A percentile compares a stretch with the other conserved stretches of the same genome.
phyloP scores from a whole-genome alignment of 768 basidiomycete species.

The Pluteus cervinus region DNA sequence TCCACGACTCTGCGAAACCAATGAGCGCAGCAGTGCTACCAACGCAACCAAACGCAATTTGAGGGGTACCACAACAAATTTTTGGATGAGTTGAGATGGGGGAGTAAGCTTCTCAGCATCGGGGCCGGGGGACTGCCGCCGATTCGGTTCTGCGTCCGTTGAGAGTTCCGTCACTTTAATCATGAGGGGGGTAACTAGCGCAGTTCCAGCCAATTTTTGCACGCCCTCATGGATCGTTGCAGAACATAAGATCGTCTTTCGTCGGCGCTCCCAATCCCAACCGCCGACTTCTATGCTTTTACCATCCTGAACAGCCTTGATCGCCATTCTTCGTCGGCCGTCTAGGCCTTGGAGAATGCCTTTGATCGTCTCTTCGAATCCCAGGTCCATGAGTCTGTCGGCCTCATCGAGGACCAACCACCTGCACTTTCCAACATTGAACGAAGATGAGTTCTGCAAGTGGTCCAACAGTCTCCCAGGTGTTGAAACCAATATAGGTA shows the following conservation, averaged over 20 bases:
- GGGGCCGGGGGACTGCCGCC: slow-evolving; percentile 13
- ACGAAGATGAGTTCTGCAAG: slow-evolving; percentile 89
- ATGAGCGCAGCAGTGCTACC: slow-evolving; percentile 74
- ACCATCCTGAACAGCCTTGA: slow-evolving; percentile 60
- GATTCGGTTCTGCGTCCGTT: slow-evolving; percentile 9
- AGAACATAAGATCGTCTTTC: slow-evolving; percentile 90
- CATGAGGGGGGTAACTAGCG: slow-evolving; percentile 74
- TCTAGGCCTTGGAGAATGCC: slow-evolving; percentile 87
- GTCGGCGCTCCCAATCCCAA: slow-evolving; percentile 75
- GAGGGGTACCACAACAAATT: slow-evolving; percentile 83
- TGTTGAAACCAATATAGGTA: slow-evolving; percentile 93
- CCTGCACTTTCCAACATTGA: slow-evolving; percentile 88
- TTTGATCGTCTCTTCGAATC: slow-evolving; percentile 92
- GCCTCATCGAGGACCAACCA: slow-evolving; percentile 98
- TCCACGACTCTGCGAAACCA: slow-evolving; percentile 58
- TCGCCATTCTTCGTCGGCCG: slow-evolving; percentile 70
- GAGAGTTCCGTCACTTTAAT: slow-evolving; percentile 63
- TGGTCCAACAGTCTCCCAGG: slow-evolving; percentile 95
- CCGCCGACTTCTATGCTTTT: slow-evolving; percentile 70
- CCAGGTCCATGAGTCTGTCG: slow-evolving; percentile 95
- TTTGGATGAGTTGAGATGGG: slow-evolving; percentile 89
- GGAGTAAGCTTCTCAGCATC: slow-evolving; percentile 76
- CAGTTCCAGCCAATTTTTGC: slow-evolving; percentile 83
- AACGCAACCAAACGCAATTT: slow-evolving; percentile 93
- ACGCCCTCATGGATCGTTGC: slow-evolving; percentile 96